A percentile compares a stretch with the other conserved stretches of the same genome.
These are phyloP conservation scores for Cicer cuneatum DNA, from an alignment of 306 rosid genomes.

Conservation along the genomic window DNA sequence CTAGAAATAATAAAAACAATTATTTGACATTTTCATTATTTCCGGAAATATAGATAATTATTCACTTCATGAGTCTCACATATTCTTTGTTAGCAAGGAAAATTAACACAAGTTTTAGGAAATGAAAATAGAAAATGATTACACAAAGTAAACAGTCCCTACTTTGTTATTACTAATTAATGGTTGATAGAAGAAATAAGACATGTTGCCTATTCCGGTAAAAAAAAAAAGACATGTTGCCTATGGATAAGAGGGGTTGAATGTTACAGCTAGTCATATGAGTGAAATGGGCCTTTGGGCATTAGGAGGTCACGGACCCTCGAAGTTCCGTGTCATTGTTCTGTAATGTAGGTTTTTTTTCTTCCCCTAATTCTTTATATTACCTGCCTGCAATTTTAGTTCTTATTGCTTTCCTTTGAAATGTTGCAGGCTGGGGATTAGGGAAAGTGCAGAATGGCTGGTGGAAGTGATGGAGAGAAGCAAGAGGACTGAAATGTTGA, in stretches of 20 bases:
- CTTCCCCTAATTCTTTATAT: background rate
- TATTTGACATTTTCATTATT: no score
- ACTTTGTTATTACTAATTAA: background rate
- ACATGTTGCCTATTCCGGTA: background rate
- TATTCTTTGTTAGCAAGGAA: no score
- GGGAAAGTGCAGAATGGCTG: slow-evolving; percentile 89
- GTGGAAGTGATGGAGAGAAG: slow-evolving; percentile 97
- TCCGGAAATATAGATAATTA: no score
- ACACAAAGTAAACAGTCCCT: no score
- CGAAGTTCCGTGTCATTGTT: background rate
- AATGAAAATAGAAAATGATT: no score
- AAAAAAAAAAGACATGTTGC: background rate
- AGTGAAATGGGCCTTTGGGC: background rate
- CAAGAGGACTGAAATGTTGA: slow-evolving; percentile 92
- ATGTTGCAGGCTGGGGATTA: slow-evolving; percentile 80
- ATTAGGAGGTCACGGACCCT: background rate
- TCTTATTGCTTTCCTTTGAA: slow-evolving; percentile 13
- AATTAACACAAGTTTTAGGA: no score
- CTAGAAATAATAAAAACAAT: no score
- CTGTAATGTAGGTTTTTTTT: background rate
- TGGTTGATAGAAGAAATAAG: background rate
- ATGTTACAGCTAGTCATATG: background rate
- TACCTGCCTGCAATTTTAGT: background rate
- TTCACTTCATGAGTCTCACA: no score
- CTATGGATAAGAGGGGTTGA: background rate